These are phyloP conservation scores for Erodium maritimum DNA, from an alignment of 345 rosid genomes.

Conservation along the genomic window DNA sequence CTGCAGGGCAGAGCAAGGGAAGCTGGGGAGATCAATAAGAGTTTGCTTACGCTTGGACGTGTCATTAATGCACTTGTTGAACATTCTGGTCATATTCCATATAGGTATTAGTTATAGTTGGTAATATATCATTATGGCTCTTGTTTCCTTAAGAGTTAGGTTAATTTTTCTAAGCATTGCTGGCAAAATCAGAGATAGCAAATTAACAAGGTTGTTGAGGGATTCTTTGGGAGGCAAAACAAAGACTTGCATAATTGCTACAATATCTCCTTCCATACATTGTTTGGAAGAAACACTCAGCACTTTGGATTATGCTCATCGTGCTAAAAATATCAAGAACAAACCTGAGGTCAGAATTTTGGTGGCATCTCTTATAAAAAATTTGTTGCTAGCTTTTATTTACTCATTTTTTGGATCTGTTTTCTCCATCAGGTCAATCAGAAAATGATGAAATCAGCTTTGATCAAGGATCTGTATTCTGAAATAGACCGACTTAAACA, in stretches of 20 bases:
- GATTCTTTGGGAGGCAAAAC: conserved; percentile 98
- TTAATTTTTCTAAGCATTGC: background rate
- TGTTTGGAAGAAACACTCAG: conserved; percentile 96
- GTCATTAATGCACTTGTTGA: conserved; percentile 94
- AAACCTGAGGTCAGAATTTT: conserved; percentile 70
- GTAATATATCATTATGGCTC: no score
- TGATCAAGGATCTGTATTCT: conserved; percentile 89
- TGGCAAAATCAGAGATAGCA: conserved; percentile 70
- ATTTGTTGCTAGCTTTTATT: no score
- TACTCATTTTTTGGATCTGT: no score
- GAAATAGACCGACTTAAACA: conserved; percentile 95
- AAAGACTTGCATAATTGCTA: conserved; percentile 94
- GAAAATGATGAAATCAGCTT: conserved; percentile 98
- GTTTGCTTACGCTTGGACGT: conserved; percentile 97
- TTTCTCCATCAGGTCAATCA: conserved; percentile 65
- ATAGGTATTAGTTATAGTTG: conserved; percentile 34
- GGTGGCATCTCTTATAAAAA: background rate
- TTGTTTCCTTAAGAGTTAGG: no score
- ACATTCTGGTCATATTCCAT: conserved; percentile 97
- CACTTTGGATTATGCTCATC: conserved; percentile 92
- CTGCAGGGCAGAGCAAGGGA: conserved; percentile 98
- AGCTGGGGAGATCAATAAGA: conserved; percentile 98
- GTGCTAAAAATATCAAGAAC: conserved; percentile 97
- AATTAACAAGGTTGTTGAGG: conserved; percentile 91
- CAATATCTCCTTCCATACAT: conserved; percentile 82